Evolutionary conservation across 495 filamentous ascomycete species (phyloP).

Genomic region (Penicillium bialowiezense): DNA sequence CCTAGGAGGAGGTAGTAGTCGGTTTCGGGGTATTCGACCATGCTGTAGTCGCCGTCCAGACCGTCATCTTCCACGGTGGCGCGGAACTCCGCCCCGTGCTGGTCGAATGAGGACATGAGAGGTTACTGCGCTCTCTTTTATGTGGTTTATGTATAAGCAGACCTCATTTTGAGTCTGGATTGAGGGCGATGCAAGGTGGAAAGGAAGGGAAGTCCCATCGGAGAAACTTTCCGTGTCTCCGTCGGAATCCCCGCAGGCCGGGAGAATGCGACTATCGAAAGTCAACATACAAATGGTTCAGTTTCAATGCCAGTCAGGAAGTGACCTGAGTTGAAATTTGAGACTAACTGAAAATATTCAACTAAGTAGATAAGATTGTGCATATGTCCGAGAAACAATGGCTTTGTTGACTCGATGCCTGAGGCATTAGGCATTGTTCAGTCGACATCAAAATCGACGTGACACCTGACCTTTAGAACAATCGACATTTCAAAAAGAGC

Average conservation of each 20-base stretch:
- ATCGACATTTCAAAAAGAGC: too few relatives aligned
- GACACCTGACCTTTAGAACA: too few relatives aligned
- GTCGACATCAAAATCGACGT: too few relatives aligned
- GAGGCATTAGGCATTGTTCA: too few relatives aligned
- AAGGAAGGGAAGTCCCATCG: constrained; percentile 11
- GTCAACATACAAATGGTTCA: too few relatives aligned
- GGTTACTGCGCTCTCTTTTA: background rate
- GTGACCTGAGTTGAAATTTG: too few relatives aligned
- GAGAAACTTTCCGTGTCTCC: constrained; percentile 25
- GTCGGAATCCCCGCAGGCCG: constrained; percentile 13
- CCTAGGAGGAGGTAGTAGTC: constrained; percentile 55
- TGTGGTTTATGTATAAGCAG: background rate
- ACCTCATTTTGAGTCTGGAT: background rate
- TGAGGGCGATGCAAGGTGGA: background rate
- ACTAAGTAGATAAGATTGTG: too few relatives aligned
- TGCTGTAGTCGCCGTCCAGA: constrained; percentile 22
- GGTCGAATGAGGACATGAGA: constrained; percentile 16
- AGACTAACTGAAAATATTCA: too few relatives aligned
- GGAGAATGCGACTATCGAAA: background rate
- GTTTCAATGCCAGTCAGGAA: too few relatives aligned
- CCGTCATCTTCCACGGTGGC: constrained; percentile 20
- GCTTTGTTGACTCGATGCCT: too few relatives aligned
- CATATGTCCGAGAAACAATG: too few relatives aligned
- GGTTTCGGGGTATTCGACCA: constrained; percentile 26
- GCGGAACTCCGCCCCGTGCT: constrained; percentile 17